phyloP scores from a whole-genome alignment of 1,139 yeast species.

The Geotrichum histeridarum region DNA sequence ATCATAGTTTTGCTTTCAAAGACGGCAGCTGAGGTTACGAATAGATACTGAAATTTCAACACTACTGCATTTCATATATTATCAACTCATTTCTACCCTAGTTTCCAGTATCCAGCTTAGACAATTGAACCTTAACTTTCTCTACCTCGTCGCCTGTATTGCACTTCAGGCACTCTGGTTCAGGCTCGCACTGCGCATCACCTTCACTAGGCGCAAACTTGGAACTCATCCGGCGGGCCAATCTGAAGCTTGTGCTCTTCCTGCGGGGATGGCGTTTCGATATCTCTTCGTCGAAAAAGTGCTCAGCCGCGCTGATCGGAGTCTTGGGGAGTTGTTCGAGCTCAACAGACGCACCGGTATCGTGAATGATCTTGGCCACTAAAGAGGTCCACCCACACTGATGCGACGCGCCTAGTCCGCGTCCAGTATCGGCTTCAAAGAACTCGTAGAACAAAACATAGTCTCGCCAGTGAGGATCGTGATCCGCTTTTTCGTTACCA shows the following conservation, averaged over 20 bases:
- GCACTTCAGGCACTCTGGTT: not conserved
- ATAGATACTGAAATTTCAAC: no score
- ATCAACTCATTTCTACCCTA: not conserved
- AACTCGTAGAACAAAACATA: conserved; percentile 80
- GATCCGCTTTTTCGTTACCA: conserved; percentile 52
- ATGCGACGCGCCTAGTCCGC: conserved; percentile 92
- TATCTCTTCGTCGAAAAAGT: conserved; percentile 38
- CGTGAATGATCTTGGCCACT: conserved; percentile 90
- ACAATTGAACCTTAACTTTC: not conserved
- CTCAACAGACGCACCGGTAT: conserved; percentile 61
- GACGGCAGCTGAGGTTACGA: no score
- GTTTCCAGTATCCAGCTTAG: not conserved
- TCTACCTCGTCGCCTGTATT: conserved; percentile 2
- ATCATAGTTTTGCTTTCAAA: no score
- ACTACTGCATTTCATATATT: no score
- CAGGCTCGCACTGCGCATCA: conserved; percentile 2
- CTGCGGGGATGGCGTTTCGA: conserved; percentile 26
- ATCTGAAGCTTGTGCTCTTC: conserved; percentile 20
- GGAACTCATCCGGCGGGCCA: conserved; percentile 24
- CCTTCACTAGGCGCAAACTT: not conserved
- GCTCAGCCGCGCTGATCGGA: conserved; percentile 38
- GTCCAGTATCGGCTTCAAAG: conserved; percentile 92
- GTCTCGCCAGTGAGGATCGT: conserved; percentile 71
- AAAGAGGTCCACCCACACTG: conserved; percentile 98
- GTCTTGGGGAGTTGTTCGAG: conserved; percentile 34